Evolutionary conservation across 805 yeast species (phyloP).

Genomic region (Candida koratica): DNA sequence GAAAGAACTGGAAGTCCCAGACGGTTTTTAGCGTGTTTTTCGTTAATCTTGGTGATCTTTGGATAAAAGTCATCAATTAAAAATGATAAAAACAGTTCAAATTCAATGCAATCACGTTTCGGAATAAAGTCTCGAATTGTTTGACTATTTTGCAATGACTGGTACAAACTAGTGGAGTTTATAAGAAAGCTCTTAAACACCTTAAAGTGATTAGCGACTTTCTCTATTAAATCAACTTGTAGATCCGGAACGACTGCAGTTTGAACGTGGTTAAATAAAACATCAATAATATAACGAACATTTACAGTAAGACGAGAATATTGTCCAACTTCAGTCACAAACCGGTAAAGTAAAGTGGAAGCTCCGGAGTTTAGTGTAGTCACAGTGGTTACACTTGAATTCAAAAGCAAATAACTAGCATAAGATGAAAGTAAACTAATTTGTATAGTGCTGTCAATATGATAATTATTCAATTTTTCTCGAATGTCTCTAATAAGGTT

Average conservation of each 20-base stretch:
- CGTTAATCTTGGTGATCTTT: constrained; percentile 23
- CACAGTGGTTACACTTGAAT: constrained; percentile 31
- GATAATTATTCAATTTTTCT: constrained; percentile 26
- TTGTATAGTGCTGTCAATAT: constrained; percentile 34
- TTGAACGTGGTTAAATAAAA: constrained; percentile 11
- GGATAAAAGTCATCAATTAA: constrained; percentile 27
- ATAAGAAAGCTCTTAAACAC: constrained; percentile 24
- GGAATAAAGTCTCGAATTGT: constrained; percentile 15
- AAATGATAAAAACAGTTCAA: constrained; percentile 27
- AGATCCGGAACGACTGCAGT: constrained; percentile 32
- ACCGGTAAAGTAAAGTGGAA: constrained; percentile 25
- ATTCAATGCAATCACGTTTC: constrained; percentile 21
- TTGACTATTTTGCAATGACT: constrained; percentile 12
- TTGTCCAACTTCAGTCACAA: constrained; percentile 20
- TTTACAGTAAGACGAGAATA: constrained; percentile 9
- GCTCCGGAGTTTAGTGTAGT: constrained; percentile 34
- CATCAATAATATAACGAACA: constrained; percentile 11
- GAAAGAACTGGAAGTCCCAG: constrained; percentile 13
- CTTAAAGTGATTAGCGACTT: constrained; percentile 22
- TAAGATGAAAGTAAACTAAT: constrained; percentile 34
- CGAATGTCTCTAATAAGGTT: constrained; percentile 32
- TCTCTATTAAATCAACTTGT: constrained; percentile 25
- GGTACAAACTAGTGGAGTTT: constrained; percentile 15
- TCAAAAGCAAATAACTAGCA: constrained; percentile 31
- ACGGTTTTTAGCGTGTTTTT: background rate